Conservation (phyloP, 345 rosid genomes). For the Gossypium australe region DNA sequence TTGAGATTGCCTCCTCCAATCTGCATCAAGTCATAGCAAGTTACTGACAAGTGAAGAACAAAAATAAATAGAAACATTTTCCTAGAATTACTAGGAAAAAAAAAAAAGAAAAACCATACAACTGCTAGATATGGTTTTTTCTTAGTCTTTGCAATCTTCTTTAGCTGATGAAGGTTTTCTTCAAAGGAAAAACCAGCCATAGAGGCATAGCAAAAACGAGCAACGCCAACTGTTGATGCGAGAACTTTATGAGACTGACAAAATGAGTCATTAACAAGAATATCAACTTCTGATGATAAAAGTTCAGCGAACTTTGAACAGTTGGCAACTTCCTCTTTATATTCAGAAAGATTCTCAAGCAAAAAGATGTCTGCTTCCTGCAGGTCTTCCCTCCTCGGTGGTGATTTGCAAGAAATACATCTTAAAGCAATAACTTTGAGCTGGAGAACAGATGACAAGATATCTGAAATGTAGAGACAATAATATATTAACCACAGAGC, state of each 20-base stretch:
- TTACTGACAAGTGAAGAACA: slow-evolving; percentile 18
- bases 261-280: slow-evolving; percentile 63
- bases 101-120: slow-evolving; percentile 34
- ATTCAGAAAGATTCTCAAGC: slow-evolving; percentile 46
- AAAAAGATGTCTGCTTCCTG: slow-evolving; percentile 35
- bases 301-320: slow-evolving; percentile 40
- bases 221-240: slow-evolving; percentile 60
- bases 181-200: slow-evolving; percentile 66
- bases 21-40: slow-evolving; percentile 27
- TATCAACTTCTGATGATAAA: slow-evolving; percentile 53
- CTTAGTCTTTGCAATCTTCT: slow-evolving; percentile 29
- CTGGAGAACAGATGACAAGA: slow-evolving; percentile 38
- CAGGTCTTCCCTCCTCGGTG: slow-evolving; percentile 27
- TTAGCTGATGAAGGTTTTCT: slow-evolving; percentile 37
- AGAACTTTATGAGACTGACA: slow-evolving; percentile 52
- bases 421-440: slow-evolving; percentile 31
- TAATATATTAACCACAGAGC: slow-evolving; percentile 7
- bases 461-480: slow-evolving; percentile 31
- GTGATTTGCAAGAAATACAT: slow-evolving; percentile 23
- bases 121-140: slow-evolving; percentile 52
- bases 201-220: slow-evolving; percentile 44
- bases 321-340: slow-evolving; percentile 59
- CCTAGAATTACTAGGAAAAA: not conserved
- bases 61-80: not conserved
- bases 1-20: slow-evolving; percentile 61